Evolutionary conservation across 2,329 filamentous ascomycete genomes (phyloP).

Genomic region (Colletotrichum tropicale): DNA sequence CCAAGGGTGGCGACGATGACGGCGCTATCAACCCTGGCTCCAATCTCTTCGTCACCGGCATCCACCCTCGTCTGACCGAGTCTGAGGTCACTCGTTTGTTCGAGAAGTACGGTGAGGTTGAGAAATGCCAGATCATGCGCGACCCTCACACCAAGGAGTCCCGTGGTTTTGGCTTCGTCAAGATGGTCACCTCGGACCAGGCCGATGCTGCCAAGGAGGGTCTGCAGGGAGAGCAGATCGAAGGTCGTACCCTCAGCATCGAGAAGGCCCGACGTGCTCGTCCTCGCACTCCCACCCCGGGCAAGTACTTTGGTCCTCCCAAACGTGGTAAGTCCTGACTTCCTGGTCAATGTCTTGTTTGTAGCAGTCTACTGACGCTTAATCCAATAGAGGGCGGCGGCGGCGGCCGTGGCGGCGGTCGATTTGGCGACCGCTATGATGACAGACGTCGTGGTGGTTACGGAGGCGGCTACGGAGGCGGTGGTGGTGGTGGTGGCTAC

Average conservation of each 20-base stretch:
- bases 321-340: constrained; percentile 80
- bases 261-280: constrained; percentile 97
- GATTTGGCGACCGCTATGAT: constrained; percentile 64
- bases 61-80: constrained; percentile 90
- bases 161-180: constrained; percentile 98
- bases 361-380: not conserved
- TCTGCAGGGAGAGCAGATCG: constrained; percentile 91
- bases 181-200: constrained; percentile 95
- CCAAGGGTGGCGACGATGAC: constrained; percentile 68
- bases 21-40: constrained; percentile 90
- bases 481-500: constrained; percentile 44
- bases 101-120: constrained; percentile 97
- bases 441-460: constrained; percentile 69
- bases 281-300: constrained; percentile 93
- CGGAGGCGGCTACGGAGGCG: constrained; percentile 41
- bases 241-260: constrained; percentile 95
- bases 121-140: constrained; percentile 99
- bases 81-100: constrained; percentile 93
- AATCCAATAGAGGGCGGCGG: constrained; percentile 44
- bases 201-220: constrained; percentile 97
- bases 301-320: constrained; percentile 98
- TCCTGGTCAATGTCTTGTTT: not conserved
- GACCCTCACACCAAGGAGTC: constrained; percentile 99
- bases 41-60: constrained; percentile 98
- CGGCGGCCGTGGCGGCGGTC: constrained; percentile 47